Percentiles rank a stretch among this genome's conserved stretches.
Evolutionary conservation across 2,329 filamentous ascomycete genomes (phyloP).

Genomic region (Pestalotiopsis sp.): DNA sequence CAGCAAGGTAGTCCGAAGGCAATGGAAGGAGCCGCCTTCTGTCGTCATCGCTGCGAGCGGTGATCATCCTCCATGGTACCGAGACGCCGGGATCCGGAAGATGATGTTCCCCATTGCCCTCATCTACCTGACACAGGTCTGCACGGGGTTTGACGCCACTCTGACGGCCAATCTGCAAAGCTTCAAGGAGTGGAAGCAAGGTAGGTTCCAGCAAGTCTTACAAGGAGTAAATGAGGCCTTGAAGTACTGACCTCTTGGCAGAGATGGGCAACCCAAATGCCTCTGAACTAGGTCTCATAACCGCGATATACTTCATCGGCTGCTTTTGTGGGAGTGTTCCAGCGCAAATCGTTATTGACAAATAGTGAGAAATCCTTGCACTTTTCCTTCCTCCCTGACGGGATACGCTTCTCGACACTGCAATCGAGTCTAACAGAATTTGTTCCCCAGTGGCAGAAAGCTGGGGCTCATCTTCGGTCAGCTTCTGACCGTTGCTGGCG

Average conservation of each 20-base stretch:
- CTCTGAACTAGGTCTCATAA: slow-evolving; percentile 8
- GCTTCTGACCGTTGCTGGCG: slow-evolving; percentile 9
- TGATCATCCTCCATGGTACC: not conserved
- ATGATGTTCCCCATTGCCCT: not conserved
- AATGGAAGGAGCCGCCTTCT: not conserved
- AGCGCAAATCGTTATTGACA: slow-evolving; percentile 2
- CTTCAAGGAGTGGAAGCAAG: slow-evolving; percentile 10
- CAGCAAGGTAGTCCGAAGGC: not conserved
- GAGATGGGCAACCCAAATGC: not conserved
- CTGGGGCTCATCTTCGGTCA: slow-evolving; percentile 1
- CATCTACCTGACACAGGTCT: slow-evolving; percentile 11
- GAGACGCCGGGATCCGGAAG: not conserved
- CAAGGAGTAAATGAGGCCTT: too few relatives aligned
- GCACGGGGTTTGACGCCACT: slow-evolving; percentile 10
- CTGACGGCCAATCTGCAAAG: slow-evolving; percentile 12
- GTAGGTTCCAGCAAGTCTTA: not conserved
- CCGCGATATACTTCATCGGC: slow-evolving; percentile 9
- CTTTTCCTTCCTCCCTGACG: not conserved
- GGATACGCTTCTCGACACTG: not conserved
- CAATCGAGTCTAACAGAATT: not conserved
- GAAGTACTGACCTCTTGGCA: not conserved
- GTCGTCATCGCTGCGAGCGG: not conserved
- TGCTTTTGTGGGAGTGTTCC: slow-evolving; percentile 6
- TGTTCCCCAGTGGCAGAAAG: slow-evolving; percentile 1
- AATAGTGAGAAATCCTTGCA: not conserved